phyloP scores from a whole-genome alignment of 345 rosid genomes.

The Microcos paniculata region DNA sequence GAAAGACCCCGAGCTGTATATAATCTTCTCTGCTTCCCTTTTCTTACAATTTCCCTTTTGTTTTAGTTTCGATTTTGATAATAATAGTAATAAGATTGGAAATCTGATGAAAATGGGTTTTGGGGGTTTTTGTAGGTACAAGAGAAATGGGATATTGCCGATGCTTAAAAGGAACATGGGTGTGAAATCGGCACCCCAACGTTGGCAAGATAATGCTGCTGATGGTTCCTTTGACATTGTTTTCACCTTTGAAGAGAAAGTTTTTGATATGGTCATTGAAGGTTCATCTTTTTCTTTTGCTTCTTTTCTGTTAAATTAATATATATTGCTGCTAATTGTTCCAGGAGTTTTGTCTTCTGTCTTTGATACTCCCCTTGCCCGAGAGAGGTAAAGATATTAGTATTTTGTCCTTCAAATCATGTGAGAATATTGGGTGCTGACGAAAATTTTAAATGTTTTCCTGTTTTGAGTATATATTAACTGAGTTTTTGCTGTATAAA shows the following conservation, averaged over 20 bases:
- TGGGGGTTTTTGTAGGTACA: conserved; percentile 48
- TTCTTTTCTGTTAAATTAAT: not conserved
- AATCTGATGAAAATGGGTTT: conserved; percentile 15
- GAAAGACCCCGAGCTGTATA: conserved; percentile 87
- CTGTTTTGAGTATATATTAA: not conserved
- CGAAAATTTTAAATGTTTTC: not conserved
- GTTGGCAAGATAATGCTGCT: conserved; percentile 92
- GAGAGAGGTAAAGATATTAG: too few relatives aligned
- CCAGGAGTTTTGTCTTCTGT: too few relatives aligned
- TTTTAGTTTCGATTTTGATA: not conserved
- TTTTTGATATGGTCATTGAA: conserved; percentile 85
- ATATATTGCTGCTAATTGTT: not conserved
- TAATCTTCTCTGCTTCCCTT: conserved; percentile 27
- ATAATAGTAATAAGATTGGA: not conserved
- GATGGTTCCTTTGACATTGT: conserved; percentile 86
- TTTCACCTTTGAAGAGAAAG: conserved; percentile 87
- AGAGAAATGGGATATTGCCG: conserved; percentile 90
- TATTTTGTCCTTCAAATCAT: not conserved
- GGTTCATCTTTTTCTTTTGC: conserved; percentile 34
- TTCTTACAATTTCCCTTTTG: not conserved
- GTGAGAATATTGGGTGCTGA: not conserved
- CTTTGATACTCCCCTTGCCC: too few relatives aligned
- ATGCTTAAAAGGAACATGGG: conserved; percentile 86
- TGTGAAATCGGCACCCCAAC: conserved; percentile 85
- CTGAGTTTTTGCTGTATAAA: not conserved